These are phyloP conservation scores for Lactarius pseudohatsudake DNA, from an alignment of 768 basidiomycete genomes.

Conservation along the genomic window DNA sequence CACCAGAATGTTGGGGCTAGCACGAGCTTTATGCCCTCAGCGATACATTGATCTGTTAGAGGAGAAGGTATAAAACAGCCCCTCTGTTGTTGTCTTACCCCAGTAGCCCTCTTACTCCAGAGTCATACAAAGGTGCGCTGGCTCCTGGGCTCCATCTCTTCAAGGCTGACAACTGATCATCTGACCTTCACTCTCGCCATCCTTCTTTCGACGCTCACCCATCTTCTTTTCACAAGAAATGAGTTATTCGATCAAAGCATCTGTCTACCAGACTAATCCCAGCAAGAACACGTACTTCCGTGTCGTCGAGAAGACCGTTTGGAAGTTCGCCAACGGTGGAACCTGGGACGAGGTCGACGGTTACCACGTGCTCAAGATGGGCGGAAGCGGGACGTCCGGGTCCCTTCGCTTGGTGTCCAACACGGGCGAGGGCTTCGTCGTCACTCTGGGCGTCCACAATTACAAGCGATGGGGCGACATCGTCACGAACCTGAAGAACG, in stretches of 20 bases:
- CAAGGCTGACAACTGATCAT: not conserved
- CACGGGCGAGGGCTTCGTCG: constrained; percentile 36
- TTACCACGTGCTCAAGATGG: constrained; percentile 36
- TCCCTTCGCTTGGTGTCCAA: constrained; percentile 37
- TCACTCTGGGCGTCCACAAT: constrained; percentile 43
- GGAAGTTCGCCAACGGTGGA: constrained; percentile 39
- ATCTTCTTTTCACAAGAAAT: not conserved
- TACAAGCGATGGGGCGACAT: constrained; percentile 43
- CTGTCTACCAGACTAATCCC: constrained; percentile 29
- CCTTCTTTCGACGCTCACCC: not conserved
- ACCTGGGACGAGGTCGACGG: constrained; percentile 35
- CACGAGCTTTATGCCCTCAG: no score
- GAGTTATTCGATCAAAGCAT: constrained; percentile 30
- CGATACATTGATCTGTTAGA: not conserved
- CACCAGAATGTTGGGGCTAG: no score
- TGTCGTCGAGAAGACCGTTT: constrained; percentile 38
- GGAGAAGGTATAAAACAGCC: not conserved
- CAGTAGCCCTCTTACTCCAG: not conserved
- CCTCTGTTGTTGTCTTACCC: not conserved
- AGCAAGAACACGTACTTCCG: constrained; percentile 31
- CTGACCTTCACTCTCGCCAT: not conserved
- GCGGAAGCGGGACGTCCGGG: constrained; percentile 43
- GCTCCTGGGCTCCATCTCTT: not conserved
- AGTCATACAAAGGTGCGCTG: not conserved
- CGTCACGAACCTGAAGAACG: constrained; percentile 34